Percentiles rank a stretch among this genome's conserved stretches.
Evolutionary conservation across 2,329 filamentous ascomycete genomes (phyloP).

Genomic region (Thyridium curvatum): DNA sequence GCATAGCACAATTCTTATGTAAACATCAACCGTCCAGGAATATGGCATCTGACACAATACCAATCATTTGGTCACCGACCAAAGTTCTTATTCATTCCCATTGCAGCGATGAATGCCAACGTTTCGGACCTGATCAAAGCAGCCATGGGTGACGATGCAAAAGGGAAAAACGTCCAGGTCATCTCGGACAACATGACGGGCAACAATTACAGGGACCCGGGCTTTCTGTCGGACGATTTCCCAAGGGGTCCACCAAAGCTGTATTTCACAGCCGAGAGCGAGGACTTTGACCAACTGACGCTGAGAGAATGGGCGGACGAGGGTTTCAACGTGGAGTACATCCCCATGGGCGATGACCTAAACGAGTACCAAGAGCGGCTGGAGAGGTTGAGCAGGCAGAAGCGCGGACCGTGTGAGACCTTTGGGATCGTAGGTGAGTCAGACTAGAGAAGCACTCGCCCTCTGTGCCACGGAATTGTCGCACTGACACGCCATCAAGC

Average conservation of each 20-base stretch:
- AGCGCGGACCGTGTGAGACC: conserved; percentile 32
- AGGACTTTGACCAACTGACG: conserved; percentile 31
- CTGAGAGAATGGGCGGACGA: conserved; percentile 33
- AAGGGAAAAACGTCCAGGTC: conserved; percentile 9
- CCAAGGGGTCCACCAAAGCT: conserved; percentile 28
- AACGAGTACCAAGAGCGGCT: conserved; percentile 27
- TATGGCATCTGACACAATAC: too few relatives aligned
- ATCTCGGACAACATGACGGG: conserved; percentile 16
- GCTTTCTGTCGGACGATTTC: conserved; percentile 34
- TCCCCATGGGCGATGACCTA: conserved; percentile 27
- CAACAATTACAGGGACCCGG: conserved; percentile 30
- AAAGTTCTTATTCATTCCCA: too few relatives aligned
- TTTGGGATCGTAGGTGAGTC: conserved; percentile 34
- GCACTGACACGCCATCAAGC: conserved; percentile 17
- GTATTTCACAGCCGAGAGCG: conserved; percentile 34
- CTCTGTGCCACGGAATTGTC: too few relatives aligned
- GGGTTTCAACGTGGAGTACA: conserved; percentile 35
- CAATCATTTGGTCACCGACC: too few relatives aligned
- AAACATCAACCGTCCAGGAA: too few relatives aligned
- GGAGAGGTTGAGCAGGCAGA: conserved; percentile 20
- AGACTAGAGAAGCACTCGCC: too few relatives aligned
- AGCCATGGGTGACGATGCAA: conserved; percentile 3
- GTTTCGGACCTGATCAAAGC: conserved; percentile 3
- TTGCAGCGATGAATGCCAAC: conserved; percentile 4
- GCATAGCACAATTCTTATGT: too few relatives aligned